Evolutionary conservation across 2,329 filamentous ascomycete genomes (phyloP), one percentile per base, ranked within the genome.

Genomic region (Pseudogymnoascus sp.): DNA sequence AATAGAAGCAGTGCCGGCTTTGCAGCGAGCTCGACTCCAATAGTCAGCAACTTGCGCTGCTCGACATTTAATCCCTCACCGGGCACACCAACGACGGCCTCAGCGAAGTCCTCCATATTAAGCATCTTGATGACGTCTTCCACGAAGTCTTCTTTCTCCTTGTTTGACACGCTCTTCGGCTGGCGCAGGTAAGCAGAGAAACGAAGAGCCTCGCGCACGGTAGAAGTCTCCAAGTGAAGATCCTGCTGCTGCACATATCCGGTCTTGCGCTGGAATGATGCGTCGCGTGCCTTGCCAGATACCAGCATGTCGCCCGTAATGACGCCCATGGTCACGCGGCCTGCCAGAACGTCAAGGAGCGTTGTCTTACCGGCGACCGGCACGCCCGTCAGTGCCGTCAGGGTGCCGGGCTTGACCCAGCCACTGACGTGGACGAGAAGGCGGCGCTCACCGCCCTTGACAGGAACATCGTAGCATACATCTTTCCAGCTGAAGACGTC

Each of bases 221-320:
- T 96, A 0, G 88, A 86, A 0, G 91, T 96, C 60, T 88, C 82
- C 38, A 96, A 80, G 73, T 97, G 93, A 3, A 97, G 81, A 82
- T 97, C 93, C 74, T 96, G 91, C 74, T 97, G 93, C 72, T 96
- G 91, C 40, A 93, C 92, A 68, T 96, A 96, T 35, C 92, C 93
- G 0, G 91, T 96, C 77, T 93, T 95, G 66, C 92, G 88, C 74
- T 96, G 92, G 82, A 96, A 96, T 0, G 88, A 91, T 38, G 81
- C 81, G 66, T 93, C 90, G 1, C 68, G 64, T 1, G 66, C 66
- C 33, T 69, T 68, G 1, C 71, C 71, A 3, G 65, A 68, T 6
- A 73, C 68, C 58, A 72, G 74, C 87, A 96, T 95, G 67, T 93
- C 88, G 60, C 93, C 93, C 4, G 84, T 86, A 60, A 97, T 90